A percentile compares a stretch with the other conserved stretches of the same genome.
Conservation (phyloP, 352 stramenopile genomes). For the Phytophthora hybrid region DNA sequence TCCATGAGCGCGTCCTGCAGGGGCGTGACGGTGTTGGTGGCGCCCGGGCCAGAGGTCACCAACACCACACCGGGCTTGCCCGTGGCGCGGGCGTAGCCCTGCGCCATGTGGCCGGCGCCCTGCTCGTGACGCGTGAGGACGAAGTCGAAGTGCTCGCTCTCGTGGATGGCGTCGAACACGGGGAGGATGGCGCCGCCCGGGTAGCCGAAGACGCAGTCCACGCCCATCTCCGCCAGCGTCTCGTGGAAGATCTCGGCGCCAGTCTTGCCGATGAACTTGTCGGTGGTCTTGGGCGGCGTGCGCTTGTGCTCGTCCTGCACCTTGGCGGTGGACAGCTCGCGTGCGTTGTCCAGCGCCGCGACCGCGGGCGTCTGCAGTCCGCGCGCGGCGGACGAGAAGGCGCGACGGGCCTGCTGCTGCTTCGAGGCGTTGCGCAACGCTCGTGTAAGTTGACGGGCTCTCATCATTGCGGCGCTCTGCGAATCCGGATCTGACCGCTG, state of each 20-base stretch:
- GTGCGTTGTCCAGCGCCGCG: constrained; percentile 18
- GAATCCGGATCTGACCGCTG: constrained; percentile 43
- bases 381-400: constrained; percentile 37
- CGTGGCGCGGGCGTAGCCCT: constrained; percentile 85
- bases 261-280: constrained; percentile 92
- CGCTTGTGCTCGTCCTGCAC: constrained; percentile 46
- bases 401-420: constrained; percentile 11
- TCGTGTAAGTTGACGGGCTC: constrained; percentile 54
- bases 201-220: constrained; percentile 95
- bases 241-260: constrained; percentile 95
- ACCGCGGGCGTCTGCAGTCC: constrained; percentile 25
- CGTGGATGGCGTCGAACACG: constrained; percentile 95
- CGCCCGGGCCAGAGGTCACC: constrained; percentile 93
- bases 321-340: constrained; percentile 51
- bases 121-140: constrained; percentile 86
- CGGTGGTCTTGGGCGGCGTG: constrained; percentile 60
- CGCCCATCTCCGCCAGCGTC: constrained; percentile 91
- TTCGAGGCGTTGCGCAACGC: constrained; percentile 45
- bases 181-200: constrained; percentile 94
- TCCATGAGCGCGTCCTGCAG: constrained; percentile 96
- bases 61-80: constrained; percentile 93
- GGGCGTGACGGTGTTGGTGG: constrained; percentile 95
- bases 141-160: constrained; percentile 86
- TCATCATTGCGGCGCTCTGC: constrained; percentile 44
- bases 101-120: constrained; percentile 86